These are phyloP conservation scores for Aotearoamyces nothofagi DNA, from an alignment of 2,329 filamentous ascomycete genomes.

Conservation along the genomic window DNA sequence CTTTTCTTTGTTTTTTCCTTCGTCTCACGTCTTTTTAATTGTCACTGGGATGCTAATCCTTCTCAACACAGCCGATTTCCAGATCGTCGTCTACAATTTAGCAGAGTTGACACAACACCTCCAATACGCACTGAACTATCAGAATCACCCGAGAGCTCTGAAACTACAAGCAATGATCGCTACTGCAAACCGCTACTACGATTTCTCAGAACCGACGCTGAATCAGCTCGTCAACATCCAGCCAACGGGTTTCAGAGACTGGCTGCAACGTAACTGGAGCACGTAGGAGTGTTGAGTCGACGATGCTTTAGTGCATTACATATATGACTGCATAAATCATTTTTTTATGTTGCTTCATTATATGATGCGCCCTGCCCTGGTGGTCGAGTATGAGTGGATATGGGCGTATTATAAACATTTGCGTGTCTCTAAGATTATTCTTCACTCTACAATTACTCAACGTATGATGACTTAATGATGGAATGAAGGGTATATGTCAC, in stretches of 20 bases:
- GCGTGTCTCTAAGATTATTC: too few relatives aligned
- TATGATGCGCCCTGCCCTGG: too few relatives aligned
- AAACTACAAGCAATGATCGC: conserved; percentile 48
- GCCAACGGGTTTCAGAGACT: conserved; percentile 35
- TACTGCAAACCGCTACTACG: conserved; percentile 53
- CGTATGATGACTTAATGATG: too few relatives aligned
- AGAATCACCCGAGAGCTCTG: conserved; percentile 31
- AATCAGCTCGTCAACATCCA: conserved; percentile 34
- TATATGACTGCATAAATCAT: too few relatives aligned
- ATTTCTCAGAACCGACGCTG: conserved; percentile 43
- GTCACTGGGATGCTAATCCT: not conserved
- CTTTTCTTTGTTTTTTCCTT: conserved; percentile 5
- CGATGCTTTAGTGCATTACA: too few relatives aligned
- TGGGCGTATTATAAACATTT: too few relatives aligned
- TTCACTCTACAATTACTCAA: too few relatives aligned
- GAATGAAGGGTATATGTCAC: too few relatives aligned
- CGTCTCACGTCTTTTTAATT: not conserved
- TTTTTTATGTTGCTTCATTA: too few relatives aligned
- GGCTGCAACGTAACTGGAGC: conserved; percentile 36
- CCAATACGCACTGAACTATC: conserved; percentile 12
- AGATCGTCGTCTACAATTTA: not conserved
- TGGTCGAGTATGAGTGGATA: too few relatives aligned
- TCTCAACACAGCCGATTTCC: not conserved
- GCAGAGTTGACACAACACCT: conserved; percentile 3
- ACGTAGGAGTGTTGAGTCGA: too few relatives aligned